Evolutionary conservation across 2,329 filamentous ascomycete genomes (phyloP), one percentile per base, ranked within the genome.

Genomic region (Lizonia empirigonia): DNA sequence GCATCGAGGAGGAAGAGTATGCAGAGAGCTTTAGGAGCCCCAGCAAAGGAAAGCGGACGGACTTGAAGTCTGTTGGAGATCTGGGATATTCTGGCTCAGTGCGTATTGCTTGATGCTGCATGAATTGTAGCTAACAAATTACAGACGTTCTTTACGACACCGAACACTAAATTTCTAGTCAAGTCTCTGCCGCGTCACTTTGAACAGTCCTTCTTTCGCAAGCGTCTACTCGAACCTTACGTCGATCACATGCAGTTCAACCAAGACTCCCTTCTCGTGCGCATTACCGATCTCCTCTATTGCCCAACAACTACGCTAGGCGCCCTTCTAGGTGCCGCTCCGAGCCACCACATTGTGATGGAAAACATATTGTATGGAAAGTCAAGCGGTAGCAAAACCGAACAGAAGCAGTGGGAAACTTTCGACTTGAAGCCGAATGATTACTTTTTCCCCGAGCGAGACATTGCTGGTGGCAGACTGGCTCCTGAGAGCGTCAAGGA

Each of bases 381-480:
- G 55, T 75, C 63, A 2, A 64, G 55, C 30, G 67, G 77, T 12
- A 71, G 76, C 10, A 75, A 77, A 46, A 64, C 65, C 8, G 67
- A 71, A 36, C 65, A 74, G 47, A 68, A 76, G 36, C 72, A 77
- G 15, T 91, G 87, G 87, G 84, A 90, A 65, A 85, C 82, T 1
- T 91, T 86, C 71, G 88, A 91, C 53, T 79, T 91, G 39, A 91
- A 91, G 64, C 88, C 88, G 0, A 83, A 81, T 18, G 82, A 84
- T 50, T 91, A 90, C 73, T 91, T 91, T 75, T 90, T 86, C 64
- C 88, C 88, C 0, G 87, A 91, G 65, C 77, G 88, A 6, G 88
- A 91, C 59, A 80, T 91, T 9, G 82, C 87, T 0, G 82, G 83
- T 2, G 86, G 87, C 0, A 75, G 74, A 2, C 74, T 91, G 1